Evolutionary conservation across 805 yeast species (phyloP).

Genomic region (Hanseniaspora pseudoguilliermondii): DNA sequence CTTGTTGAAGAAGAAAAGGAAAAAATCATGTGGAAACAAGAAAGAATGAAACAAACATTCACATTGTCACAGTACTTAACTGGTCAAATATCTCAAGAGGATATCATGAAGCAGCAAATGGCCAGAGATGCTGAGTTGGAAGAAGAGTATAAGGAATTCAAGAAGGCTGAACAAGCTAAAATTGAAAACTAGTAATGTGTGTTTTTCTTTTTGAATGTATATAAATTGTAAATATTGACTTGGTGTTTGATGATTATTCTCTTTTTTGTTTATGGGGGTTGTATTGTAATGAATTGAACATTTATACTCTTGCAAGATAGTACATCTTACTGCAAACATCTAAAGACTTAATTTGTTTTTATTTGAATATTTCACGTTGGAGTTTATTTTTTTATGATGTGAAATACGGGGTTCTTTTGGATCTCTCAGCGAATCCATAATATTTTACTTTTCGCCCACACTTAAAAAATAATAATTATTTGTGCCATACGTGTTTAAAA

Average conservation of each 20-base stretch:
- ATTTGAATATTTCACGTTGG: no score
- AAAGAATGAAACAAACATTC: constrained; percentile 58
- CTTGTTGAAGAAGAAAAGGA: constrained; percentile 74
- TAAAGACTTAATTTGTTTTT: no score
- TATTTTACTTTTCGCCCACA: no score
- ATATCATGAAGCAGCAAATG: constrained; percentile 33
- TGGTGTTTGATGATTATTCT: not conserved
- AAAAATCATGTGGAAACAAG: constrained; percentile 50
- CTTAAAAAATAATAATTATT: not conserved
- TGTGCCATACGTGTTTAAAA: not conserved
- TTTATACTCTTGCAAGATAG: no score
- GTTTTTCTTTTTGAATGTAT: not conserved
- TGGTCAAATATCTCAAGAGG: constrained; percentile 68
- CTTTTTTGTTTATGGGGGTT: not conserved
- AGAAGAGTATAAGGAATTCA: constrained; percentile 24
- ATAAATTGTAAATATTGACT: not conserved
- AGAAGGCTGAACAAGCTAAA: constrained; percentile 17
- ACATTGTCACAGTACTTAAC: constrained; percentile 75
- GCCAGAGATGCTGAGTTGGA: constrained; percentile 33
- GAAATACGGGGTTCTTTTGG: no score
- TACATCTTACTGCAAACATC: no score
- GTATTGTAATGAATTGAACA: no score
- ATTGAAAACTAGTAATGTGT: constrained; percentile 2
- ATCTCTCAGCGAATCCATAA: no score
- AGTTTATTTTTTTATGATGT: no score